Percentiles rank a stretch among this genome's conserved stretches.
Evolutionary conservation across 108 stramenopile genomes (phyloP).

Genomic region (Asterionellopsis glacialis): DNA sequence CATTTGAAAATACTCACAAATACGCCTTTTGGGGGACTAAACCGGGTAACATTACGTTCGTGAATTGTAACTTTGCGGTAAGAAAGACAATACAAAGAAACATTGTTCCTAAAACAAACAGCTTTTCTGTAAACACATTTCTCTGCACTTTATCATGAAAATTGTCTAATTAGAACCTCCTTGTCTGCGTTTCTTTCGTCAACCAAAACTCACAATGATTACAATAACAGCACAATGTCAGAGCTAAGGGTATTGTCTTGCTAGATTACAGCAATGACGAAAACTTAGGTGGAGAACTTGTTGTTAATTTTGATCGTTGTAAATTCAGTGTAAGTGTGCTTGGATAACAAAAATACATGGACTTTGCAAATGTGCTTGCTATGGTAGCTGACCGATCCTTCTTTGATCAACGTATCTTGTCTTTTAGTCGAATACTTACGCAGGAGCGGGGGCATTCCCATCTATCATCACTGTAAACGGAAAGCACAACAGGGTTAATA

Average conservation of each 20-base stretch:
- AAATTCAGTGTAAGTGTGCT: slow-evolving; percentile 19
- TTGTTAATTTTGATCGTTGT: slow-evolving; percentile 23
- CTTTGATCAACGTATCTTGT: no score
- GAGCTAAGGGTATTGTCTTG: slow-evolving; percentile 21
- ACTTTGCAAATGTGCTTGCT: no score
- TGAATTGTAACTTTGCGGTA: slow-evolving; percentile 36
- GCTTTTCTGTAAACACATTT: no score
- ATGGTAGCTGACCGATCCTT: no score
- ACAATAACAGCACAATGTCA: slow-evolving; percentile 11
- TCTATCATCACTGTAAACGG: slow-evolving; percentile 33
- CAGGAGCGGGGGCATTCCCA: slow-evolving; percentile 20
- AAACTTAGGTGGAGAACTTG: slow-evolving; percentile 8
- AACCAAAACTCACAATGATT: not conserved
- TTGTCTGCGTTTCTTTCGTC: not conserved
- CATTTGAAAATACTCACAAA: slow-evolving; percentile 17
- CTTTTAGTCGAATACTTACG: slow-evolving; percentile 3
- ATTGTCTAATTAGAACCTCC: not conserved
- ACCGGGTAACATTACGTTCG: slow-evolving; percentile 30
- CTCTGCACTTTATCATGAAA: no score
- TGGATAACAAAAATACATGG: no score
- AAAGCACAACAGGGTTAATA: slow-evolving; percentile 21
- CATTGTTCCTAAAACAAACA: no score
- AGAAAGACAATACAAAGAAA: not conserved
- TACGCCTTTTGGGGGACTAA: slow-evolving; percentile 33
- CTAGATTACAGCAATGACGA: slow-evolving; percentile 31